phyloP scores from a whole-genome alignment of 306 rosid genomes.

The Fragaria iinumae region DNA sequence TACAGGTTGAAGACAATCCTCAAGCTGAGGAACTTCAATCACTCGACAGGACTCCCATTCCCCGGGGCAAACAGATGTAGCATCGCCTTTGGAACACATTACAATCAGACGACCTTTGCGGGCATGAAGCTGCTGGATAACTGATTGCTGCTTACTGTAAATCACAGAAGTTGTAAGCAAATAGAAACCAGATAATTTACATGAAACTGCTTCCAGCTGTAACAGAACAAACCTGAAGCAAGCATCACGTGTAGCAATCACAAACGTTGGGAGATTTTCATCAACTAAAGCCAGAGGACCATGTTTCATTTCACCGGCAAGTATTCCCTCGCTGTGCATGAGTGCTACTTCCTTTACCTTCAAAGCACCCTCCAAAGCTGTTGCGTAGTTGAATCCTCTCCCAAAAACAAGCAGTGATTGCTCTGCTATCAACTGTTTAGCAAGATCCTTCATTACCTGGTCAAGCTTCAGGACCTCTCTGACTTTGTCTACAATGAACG shows the following conservation, averaged over 20 bases:
- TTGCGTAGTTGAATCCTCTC: slow-evolving; percentile 92
- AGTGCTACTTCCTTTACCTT: slow-evolving; percentile 98
- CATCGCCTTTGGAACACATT: slow-evolving; percentile 90
- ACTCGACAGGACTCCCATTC: slow-evolving; percentile 65
- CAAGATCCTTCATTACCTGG: slow-evolving; percentile 85
- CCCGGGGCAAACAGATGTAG: slow-evolving; percentile 58
- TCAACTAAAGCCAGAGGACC: slow-evolving; percentile 97
- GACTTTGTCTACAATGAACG: slow-evolving; percentile 62
- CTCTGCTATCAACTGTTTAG: slow-evolving; percentile 75
- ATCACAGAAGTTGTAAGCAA: slow-evolving; percentile 25
- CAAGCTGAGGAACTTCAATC: slow-evolving; percentile 88
- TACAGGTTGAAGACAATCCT: slow-evolving; percentile 97
- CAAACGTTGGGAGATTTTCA: slow-evolving; percentile 86
- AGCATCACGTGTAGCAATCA: slow-evolving; percentile 87
- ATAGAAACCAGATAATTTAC: slow-evolving; percentile 23
- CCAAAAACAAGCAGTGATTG: slow-evolving; percentile 98
- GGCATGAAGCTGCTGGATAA: slow-evolving; percentile 96
- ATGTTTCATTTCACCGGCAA: slow-evolving; percentile 99
- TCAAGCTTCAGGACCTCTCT: slow-evolving; percentile 91
- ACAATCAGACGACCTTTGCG: slow-evolving; percentile 94
- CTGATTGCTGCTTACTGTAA: slow-evolving; percentile 97
- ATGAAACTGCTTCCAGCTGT: slow-evolving; percentile 11
- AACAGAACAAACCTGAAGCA: slow-evolving; percentile 82
- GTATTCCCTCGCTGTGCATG: slow-evolving; percentile 99
- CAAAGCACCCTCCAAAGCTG: slow-evolving; percentile 97